A percentile compares a stretch with the other conserved stretches of the same genome.
phyloP scores from a whole-genome alignment of 192 early-diverging fungal genomes.

The Chytriomyces confervae region DNA sequence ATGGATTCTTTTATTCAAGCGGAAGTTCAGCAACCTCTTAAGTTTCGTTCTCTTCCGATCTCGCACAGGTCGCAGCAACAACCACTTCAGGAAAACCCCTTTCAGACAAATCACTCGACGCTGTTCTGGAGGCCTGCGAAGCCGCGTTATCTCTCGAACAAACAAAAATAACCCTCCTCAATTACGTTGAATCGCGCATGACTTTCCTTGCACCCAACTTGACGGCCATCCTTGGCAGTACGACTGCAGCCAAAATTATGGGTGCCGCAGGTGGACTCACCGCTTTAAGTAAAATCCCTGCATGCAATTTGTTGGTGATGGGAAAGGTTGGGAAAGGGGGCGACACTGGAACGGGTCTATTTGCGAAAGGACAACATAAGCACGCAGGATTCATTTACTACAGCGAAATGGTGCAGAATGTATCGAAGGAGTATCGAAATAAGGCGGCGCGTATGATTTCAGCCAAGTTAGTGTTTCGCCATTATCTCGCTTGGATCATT shows the following conservation, averaged over 20 bases:
- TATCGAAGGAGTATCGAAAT: slow-evolving; percentile 75
- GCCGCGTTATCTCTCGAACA: slow-evolving; percentile 74
- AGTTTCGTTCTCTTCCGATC: not conserved
- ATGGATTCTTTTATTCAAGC: not conserved
- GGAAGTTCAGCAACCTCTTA: not conserved
- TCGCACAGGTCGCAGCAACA: slow-evolving; percentile 70
- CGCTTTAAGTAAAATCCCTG: slow-evolving; percentile 84
- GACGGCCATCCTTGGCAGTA: slow-evolving; percentile 81
- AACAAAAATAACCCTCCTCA: slow-evolving; percentile 74
- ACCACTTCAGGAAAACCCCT: slow-evolving; percentile 79
- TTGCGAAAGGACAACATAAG: slow-evolving; percentile 65
- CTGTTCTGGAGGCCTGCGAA: slow-evolving; percentile 80
- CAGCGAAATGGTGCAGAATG: slow-evolving; percentile 68
- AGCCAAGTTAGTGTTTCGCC: slow-evolving; percentile 66
- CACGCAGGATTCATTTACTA: slow-evolving; percentile 85
- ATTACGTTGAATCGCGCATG: slow-evolving; percentile 92
- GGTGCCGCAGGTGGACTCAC: slow-evolving; percentile 89
- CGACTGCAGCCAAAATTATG: slow-evolving; percentile 88
- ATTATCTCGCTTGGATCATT: not conserved
- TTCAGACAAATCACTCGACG: slow-evolving; percentile 61
- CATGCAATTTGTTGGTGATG: slow-evolving; percentile 85
- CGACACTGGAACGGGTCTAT: slow-evolving; percentile 65
- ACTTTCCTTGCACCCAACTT: slow-evolving; percentile 93
- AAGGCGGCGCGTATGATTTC: slow-evolving; percentile 83
- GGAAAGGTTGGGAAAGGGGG: slow-evolving; percentile 52